phyloP scores from a whole-genome alignment of 2,329 filamentous ascomycete species.

The Basipetospora sp. region DNA sequence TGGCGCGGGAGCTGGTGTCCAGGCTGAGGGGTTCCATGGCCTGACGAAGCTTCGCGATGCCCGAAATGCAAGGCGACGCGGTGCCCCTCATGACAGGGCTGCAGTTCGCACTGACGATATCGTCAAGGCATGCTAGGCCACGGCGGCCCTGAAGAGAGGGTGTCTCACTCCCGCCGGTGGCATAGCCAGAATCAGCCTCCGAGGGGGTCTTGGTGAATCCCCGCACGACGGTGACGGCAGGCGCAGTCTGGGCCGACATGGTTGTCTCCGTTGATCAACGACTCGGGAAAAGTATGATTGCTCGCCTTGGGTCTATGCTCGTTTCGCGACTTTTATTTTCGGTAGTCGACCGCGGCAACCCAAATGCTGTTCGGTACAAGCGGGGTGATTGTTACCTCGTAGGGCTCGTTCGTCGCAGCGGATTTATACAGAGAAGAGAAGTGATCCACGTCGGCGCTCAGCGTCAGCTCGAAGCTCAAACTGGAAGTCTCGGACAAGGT shows the following conservation, averaged over 20 bases:
- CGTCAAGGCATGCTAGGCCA: conserved; percentile 31
- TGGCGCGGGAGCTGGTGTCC: conserved; percentile 38
- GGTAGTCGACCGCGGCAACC: too few relatives aligned
- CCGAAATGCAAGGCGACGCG: conserved; percentile 44
- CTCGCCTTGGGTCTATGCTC: too few relatives aligned
- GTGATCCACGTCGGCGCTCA: conserved; percentile 7
- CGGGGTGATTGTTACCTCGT: too few relatives aligned
- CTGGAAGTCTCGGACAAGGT: conserved; percentile 5
- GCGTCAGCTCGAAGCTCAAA: conserved; percentile 6
- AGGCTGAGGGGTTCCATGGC: conserved; percentile 60
- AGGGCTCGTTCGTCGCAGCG: not conserved
- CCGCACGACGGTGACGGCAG: conserved; percentile 40
- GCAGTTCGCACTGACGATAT: conserved; percentile 48
- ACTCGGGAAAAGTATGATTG: too few relatives aligned
- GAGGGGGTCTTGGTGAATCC: conserved; percentile 41
- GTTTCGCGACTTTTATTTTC: too few relatives aligned
- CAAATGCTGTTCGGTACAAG: too few relatives aligned
- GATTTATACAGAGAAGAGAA: conserved; percentile 2
- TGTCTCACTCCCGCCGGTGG: conserved; percentile 19
- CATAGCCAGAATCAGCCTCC: conserved; percentile 43
- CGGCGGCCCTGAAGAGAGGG: conserved; percentile 24
- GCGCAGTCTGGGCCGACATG: conserved; percentile 9
- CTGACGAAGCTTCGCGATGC: conserved; percentile 72
- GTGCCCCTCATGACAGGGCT: conserved; percentile 42
- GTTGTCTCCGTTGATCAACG: not conserved